Conservation (phyloP, 1,284 basidiomycete genomes). For the Pterula multifida region DNA sequence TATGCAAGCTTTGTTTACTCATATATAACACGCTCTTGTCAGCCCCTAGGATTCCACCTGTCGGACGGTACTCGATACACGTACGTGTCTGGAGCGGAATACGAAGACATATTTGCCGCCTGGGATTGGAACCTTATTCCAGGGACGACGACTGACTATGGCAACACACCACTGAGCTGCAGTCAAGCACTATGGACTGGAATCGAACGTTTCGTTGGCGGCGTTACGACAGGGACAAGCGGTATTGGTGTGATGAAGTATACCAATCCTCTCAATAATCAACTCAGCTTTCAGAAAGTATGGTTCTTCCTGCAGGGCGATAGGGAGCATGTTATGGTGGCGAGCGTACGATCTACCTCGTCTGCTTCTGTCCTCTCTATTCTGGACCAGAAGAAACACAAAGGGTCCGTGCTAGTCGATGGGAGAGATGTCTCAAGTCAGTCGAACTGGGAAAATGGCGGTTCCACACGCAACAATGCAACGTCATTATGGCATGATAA, state of each 20-base stretch:
- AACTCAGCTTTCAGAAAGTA: conserved; percentile 51
- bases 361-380: conserved; percentile 43
- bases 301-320: conserved; percentile 62
- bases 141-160: conserved; percentile 53
- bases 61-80: conserved; percentile 54
- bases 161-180: conserved; percentile 36
- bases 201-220: conserved; percentile 47
- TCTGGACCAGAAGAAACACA: conserved; percentile 46
- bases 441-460: conserved; percentile 17
- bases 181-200: conserved; percentile 27
- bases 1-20: conserved; percentile 2
- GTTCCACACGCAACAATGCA: conserved; percentile 19
- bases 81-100: conserved; percentile 52
- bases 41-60: conserved; percentile 57
- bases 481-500: conserved; percentile 44
- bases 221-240: conserved; percentile 39
- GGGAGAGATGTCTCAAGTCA: conserved; percentile 12
- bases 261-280: conserved; percentile 44
- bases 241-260: conserved; percentile 51
- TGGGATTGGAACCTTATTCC: conserved; percentile 71
- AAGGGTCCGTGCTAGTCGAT: conserved; percentile 32
- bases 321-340: conserved; percentile 49
- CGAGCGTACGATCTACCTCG: conserved; percentile 32
- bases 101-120: conserved; percentile 52
- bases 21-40: background rate